Percentiles rank a stretch among this genome's conserved stretches.
phyloP scores from a whole-genome alignment of 1,284 basidiomycete genomes.

The Ustilago cynodontis region DNA sequence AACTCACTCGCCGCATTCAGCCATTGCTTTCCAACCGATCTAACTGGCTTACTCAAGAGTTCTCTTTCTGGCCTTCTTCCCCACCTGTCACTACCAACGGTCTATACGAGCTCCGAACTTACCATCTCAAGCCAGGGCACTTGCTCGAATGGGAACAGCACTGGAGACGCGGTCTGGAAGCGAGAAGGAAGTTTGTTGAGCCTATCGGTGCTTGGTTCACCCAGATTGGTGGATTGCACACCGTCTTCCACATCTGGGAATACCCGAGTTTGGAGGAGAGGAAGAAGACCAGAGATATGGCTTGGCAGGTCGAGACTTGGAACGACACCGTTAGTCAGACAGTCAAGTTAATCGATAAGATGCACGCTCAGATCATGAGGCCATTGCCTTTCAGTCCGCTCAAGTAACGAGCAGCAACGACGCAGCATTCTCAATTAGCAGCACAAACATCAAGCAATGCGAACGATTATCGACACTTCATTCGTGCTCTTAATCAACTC shows the following conservation, averaged over 20 bases:
- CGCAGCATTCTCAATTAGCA: background rate
- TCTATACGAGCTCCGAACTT: conserved; percentile 65
- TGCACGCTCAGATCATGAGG: conserved; percentile 68
- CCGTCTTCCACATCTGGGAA: conserved; percentile 68
- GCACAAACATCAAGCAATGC: background rate
- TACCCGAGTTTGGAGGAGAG: conserved; percentile 65
- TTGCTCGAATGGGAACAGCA: conserved; percentile 67
- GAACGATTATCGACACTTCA: background rate
- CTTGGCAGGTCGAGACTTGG: conserved; percentile 69
- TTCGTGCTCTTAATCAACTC: background rate
- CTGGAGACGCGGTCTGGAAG: conserved; percentile 67
- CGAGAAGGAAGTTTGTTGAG: conserved; percentile 63
- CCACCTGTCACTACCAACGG: conserved; percentile 45
- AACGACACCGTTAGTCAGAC: conserved; percentile 67
- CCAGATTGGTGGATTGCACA: conserved; percentile 66
- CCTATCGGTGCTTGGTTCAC: conserved; percentile 68
- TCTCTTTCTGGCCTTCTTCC: conserved; percentile 65
- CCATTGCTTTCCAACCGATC: conserved; percentile 54
- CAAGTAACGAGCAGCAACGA: conserved; percentile 23
- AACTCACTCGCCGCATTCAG: conserved; percentile 35
- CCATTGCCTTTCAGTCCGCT: conserved; percentile 58
- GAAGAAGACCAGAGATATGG: conserved; percentile 65
- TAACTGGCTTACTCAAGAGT: conserved; percentile 67
- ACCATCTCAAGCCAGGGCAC: conserved; percentile 65
- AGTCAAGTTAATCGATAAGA: conserved; percentile 67